These are phyloP conservation scores for Penicillium frequentans DNA, from an alignment of 2,329 filamentous ascomycete species.

Conservation along the genomic window DNA sequence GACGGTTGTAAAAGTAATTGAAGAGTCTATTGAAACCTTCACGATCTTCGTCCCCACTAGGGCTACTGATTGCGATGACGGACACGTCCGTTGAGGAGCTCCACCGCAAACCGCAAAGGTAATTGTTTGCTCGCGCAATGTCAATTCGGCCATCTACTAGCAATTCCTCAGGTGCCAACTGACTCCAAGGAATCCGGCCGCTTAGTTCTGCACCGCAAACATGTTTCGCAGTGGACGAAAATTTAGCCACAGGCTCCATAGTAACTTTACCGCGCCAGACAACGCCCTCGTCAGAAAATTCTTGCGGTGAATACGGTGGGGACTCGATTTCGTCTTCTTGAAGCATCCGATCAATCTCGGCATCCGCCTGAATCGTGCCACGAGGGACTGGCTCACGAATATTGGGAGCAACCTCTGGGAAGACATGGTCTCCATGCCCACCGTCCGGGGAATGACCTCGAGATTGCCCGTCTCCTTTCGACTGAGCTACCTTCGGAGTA, in stretches of 20 bases:
- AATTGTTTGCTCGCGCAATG: conserved; percentile 80
- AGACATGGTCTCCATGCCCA: conserved; percentile 43
- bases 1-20: conserved; percentile 79
- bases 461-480: conserved; percentile 50
- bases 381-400: conserved; percentile 45
- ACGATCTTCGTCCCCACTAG: conserved; percentile 45
- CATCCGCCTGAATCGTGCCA: conserved; percentile 62
- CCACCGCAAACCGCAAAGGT: conserved; percentile 83
- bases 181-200: conserved; percentile 67
- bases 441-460: conserved; percentile 73
- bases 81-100: conserved; percentile 80
- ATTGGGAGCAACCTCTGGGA: conserved; percentile 42
- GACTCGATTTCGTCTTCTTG: conserved; percentile 79
- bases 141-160: conserved; percentile 71
- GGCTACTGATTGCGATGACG: conserved; percentile 68
- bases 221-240: conserved; percentile 75
- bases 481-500: conserved; percentile 26
- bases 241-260: conserved; percentile 76
- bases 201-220: conserved; percentile 81
- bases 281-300: conserved; percentile 68
- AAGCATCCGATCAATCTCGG: conserved; percentile 86
- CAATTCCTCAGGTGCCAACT: conserved; percentile 67
- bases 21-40: conserved; percentile 74
- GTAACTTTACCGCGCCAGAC: conserved; percentile 75
- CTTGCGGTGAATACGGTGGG: conserved; percentile 79